phyloP scores from a whole-genome alignment of 768 basidiomycete genomes.

The Hygrocybe coccinea region DNA sequence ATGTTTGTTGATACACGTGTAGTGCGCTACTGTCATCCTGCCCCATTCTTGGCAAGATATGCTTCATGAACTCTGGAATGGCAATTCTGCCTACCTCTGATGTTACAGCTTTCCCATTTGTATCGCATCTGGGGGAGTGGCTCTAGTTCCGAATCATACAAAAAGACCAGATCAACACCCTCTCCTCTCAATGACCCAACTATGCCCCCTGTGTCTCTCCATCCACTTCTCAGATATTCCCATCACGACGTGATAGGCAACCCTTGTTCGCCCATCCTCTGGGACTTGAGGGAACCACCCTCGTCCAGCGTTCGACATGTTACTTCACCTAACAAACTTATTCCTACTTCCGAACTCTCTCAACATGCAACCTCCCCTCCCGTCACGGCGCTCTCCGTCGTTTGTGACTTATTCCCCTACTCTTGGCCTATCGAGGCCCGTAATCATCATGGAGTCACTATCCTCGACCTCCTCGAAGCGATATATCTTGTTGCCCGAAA shows the following conservation, averaged over 20 bases:
- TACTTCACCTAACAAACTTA: conserved; percentile 16
- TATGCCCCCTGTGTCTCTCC: conserved; percentile 22
- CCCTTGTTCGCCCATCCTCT: conserved; percentile 35
- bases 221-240: conserved; percentile 37
- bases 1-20: too few relatives aligned
- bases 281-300: conserved; percentile 50
- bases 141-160: background rate
- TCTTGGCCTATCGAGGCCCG: conserved; percentile 39
- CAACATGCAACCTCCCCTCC: conserved; percentile 44
- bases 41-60: too few relatives aligned
- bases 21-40: too few relatives aligned
- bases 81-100: background rate
- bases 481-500: conserved; percentile 37
- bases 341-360: conserved; percentile 31
- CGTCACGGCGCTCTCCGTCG: conserved; percentile 33
- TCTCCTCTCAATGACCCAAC: background rate
- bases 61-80: background rate
- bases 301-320: conserved; percentile 24
- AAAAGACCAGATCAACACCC: background rate
- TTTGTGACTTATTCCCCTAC: conserved; percentile 44
- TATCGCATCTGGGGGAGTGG: background rate
- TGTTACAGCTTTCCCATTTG: background rate
- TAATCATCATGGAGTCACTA: conserved; percentile 45
- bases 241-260: conserved; percentile 27
- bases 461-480: conserved; percentile 47